A percentile compares a stretch with the other conserved stretches of the same genome.
phyloP scores from a whole-genome alignment of 495 filamentous ascomycete genomes.

The Neurospora sp. region DNA sequence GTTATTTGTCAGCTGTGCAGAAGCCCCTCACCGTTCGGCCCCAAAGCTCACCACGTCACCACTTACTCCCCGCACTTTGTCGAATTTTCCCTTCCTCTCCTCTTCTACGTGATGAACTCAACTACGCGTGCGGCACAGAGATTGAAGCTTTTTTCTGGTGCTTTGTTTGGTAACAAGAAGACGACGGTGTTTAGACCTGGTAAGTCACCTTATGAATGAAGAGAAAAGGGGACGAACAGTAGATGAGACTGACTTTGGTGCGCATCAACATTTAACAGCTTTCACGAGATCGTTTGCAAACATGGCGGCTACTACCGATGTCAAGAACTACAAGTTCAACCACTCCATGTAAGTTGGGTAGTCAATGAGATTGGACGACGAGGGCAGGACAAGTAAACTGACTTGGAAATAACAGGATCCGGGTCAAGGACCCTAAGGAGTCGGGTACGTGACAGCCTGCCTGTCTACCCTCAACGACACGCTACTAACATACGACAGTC shows the following conservation, averaged over 20 bases:
- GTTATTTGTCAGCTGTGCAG: neutral
- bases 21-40: neutral
- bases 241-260: neutral
- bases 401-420: constrained; percentile 50
- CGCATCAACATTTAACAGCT: neutral
- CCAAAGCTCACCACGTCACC: neutral
- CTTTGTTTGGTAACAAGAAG: constrained; percentile 1
- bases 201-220: neutral
- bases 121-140: constrained; percentile 8
- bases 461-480: neutral
- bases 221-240: no score
- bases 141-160: constrained; percentile 6
- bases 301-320: constrained; percentile 64
- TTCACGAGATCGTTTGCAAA: constrained; percentile 25
- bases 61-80: neutral
- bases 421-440: constrained; percentile 86
- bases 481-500: constrained; percentile 34
- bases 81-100: neutral
- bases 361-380: constrained; percentile 1
- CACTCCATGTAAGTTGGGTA: constrained; percentile 54
- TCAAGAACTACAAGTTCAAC: constrained; percentile 79
- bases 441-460: constrained; percentile 43
- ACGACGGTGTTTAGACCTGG: constrained; percentile 1
- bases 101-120: constrained; percentile 10
- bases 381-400: constrained; percentile 11